Conservation (phyloP, 2,329 filamentous ascomycete genomes). For the Acrocalymma vagum region DNA sequence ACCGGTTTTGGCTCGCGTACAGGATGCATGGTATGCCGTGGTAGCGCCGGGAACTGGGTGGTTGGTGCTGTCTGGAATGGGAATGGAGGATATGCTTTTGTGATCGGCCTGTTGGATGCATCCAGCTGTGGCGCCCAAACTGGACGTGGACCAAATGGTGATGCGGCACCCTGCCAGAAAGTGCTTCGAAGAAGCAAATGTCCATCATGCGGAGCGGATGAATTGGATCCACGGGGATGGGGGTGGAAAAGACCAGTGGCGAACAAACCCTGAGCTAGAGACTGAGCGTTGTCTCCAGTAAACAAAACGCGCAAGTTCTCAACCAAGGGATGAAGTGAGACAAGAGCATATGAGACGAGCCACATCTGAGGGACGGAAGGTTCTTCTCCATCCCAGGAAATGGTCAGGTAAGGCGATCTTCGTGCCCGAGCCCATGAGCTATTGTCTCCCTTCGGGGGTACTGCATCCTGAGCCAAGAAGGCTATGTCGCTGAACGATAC, state of each 20-base stretch:
- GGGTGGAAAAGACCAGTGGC: conserved; percentile 53
- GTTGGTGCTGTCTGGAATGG: conserved; percentile 56
- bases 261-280: conserved; percentile 52
- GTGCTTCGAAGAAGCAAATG: conserved; percentile 60
- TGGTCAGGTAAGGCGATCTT: conserved; percentile 51
- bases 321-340: conserved; percentile 52
- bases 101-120: conserved; percentile 50
- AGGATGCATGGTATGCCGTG: conserved; percentile 72
- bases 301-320: conserved; percentile 56
- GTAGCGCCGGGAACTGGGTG: conserved; percentile 56
- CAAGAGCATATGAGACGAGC: conserved; percentile 57
- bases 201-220: conserved; percentile 44
- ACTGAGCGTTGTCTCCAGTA: conserved; percentile 44
- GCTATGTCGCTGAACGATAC: conserved; percentile 40
- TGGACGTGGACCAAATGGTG: conserved; percentile 51
- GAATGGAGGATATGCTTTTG: conserved; percentile 48
- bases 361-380: conserved; percentile 57
- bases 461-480: conserved; percentile 29
- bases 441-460: conserved; percentile 42
- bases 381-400: conserved; percentile 52
- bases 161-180: conserved; percentile 57
- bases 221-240: conserved; percentile 49
- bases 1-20: conserved; percentile 75
- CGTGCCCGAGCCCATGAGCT: conserved; percentile 55
- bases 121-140: conserved; percentile 48